Evolutionary conservation across 2,329 filamentous ascomycete species (phyloP).

Genomic region (Ambrosiella beaveri): DNA sequence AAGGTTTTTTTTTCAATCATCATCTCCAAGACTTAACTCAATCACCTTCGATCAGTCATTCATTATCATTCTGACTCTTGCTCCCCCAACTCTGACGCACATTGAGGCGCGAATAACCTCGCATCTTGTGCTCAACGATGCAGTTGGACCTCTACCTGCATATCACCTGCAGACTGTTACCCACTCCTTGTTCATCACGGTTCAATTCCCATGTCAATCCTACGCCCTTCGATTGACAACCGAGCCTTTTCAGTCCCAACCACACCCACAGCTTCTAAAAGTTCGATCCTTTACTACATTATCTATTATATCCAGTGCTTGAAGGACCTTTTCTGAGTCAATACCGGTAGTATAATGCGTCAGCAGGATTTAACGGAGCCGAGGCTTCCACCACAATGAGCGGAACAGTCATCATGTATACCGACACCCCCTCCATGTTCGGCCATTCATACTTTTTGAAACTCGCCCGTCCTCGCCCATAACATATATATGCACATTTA

Average conservation of each 20-base stretch:
- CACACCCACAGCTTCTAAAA: not conserved
- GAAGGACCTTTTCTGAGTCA: too few relatives aligned
- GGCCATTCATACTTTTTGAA: too few relatives aligned
- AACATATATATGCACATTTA: too few relatives aligned
- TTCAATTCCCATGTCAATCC: conserved; percentile 1
- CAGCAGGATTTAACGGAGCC: too few relatives aligned
- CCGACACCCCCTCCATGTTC: too few relatives aligned
- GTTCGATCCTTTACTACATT: too few relatives aligned
- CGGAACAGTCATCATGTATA: too few relatives aligned
- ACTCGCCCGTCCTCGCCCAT: too few relatives aligned
- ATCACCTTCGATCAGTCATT: not conserved
- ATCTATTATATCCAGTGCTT: too few relatives aligned
- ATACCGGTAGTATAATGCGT: too few relatives aligned
- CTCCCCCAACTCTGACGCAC: not conserved
- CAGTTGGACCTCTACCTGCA: not conserved
- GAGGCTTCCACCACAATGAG: too few relatives aligned
- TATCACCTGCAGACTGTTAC: not conserved
- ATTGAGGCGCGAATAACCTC: not conserved
- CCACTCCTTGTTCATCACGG: not conserved
- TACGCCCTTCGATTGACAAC: conserved; percentile 4
- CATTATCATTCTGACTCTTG: not conserved
- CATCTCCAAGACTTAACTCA: not conserved
- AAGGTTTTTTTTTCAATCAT: too few relatives aligned
- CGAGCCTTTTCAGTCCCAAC: not conserved
- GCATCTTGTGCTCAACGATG: not conserved